A percentile compares a stretch with the other conserved stretches of the same genome.
Conservation (phyloP, 768 basidiomycete species). For the Chalciporus sphaerocephalus region DNA sequence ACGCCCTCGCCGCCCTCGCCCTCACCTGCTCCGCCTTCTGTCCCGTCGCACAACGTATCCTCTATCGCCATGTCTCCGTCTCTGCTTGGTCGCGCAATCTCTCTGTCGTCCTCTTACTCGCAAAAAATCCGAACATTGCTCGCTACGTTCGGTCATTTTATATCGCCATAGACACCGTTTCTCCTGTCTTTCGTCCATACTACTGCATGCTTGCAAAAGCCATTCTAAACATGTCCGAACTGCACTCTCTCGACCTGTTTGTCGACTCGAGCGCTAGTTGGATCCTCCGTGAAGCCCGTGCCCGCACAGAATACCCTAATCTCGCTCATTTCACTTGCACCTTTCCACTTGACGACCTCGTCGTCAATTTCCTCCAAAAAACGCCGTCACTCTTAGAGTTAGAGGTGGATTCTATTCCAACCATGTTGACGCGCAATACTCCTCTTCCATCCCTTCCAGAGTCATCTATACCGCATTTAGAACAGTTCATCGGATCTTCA, state of each 20-base stretch:
- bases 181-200: conserved; percentile 42
- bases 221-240: conserved; percentile 56
- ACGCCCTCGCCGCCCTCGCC: conserved; percentile 48
- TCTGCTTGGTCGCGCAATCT: conserved; percentile 44
- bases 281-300: conserved; percentile 39
- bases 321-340: conserved; percentile 57
- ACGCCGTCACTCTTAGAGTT: conserved; percentile 54
- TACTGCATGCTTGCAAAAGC: conserved; percentile 49
- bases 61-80: conserved; percentile 57
- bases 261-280: conserved; percentile 50
- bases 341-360: conserved; percentile 55
- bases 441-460: conserved; percentile 24
- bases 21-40: conserved; percentile 39
- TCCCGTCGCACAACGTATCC: conserved; percentile 51
- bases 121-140: conserved; percentile 53
- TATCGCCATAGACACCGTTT: conserved; percentile 44
- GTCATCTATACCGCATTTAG: conserved; percentile 41
- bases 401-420: conserved; percentile 44
- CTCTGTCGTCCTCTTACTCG: conserved; percentile 51
- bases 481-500: conserved; percentile 59
- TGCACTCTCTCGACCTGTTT: conserved; percentile 48
- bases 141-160: conserved; percentile 58
- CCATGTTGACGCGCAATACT: conserved; percentile 18
- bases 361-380: conserved; percentile 55
- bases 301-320: conserved; percentile 36